Base-by-base conservation (phyloP, 2,329 filamentous ascomycete species). In the Zasmidium citrigriseum region DNA sequence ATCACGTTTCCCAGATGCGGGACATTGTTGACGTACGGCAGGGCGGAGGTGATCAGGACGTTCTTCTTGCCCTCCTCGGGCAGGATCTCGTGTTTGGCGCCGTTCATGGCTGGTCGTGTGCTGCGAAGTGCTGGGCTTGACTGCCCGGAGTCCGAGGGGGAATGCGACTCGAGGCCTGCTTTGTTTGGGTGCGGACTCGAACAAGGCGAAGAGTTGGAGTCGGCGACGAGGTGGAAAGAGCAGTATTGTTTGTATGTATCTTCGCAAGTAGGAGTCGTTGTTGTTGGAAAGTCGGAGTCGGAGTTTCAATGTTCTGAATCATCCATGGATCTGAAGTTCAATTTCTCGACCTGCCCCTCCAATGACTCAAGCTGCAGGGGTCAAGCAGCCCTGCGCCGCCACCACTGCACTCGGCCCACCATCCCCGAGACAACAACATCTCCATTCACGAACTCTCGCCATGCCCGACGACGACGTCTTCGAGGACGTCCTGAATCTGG, bases 1-100 rank as follows among this genome's bases (percentile, higher is more conserved):
- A 96, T 88, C 65, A 96, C 87, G 76, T 96, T 96, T 62, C 91
- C 93, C 68, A 97, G 79, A 78, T 96, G 93, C 50, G 92, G 81
- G 0, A 83, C 78, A 70, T 87, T 88, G 75, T 87, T 88, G 53
- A 91, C 89, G 69, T 96, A 96, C 46, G 92, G 92, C 51, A 97
- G 77, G n/a, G 93, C 93, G 68, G 89, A 93, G 46, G 93, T 96
- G 69, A 98, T 88, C 62, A 98, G 84, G 68, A 96, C 86, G 75
- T 97, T 98, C 69, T 87, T 84, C 82, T 96, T 88, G 67, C 80
- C 80, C 60, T 78, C 75, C 58, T 77, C 70, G 54, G 80, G 80
- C 55, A 82, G 70, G 52, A 81, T 79, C 34, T 59, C 57, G 24
- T 60, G 59, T 29, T 61, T 61, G 3, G 34, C 55, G 25, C 48